Evolutionary conservation across 306 rosid genomes (phyloP), one percentile per base, ranked within the genome.

Genomic region (Luffa aegyptiaca): DNA sequence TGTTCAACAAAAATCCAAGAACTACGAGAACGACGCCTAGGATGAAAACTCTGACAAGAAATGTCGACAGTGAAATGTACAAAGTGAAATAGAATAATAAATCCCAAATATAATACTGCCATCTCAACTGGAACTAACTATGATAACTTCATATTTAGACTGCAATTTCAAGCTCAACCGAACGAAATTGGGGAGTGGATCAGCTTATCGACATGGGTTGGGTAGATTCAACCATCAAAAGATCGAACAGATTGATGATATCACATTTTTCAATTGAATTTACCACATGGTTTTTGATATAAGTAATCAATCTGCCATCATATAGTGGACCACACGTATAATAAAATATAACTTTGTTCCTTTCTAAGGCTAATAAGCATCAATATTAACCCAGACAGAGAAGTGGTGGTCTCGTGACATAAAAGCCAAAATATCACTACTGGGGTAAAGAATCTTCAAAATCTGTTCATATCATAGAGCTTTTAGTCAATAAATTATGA

Each of bases 351-450:
- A 73, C 39, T 13, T 31, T 48, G 78, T 73, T 49, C 20, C 21
- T 49, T 73, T 49, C 44, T 31, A 73, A 49, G 78, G 78, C 55
- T 42, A 69, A 69, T 44, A 26, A 69, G 75, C 58, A 49, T 41
- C 57, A 42, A 71, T 8, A 46, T 73, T 49, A 48, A 61, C 78
- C 61, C 57, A 11, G 78, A 45, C 39, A 73, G 78, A 49, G 77
- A 8, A 75, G 26, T 33, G 33, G 63, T 51, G 78, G 63, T 75
- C 79, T 75, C 79, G 63, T 75, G 79, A 75, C 79, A 75, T 18
- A 75, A 52, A 75, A 75, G 79, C 79, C 79, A 73, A 73, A 73
- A 26, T 14, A 44, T 49, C 63, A 35, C 62, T 17, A 52, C 1
- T 37, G 64, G 63, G 79, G 63, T 48, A 75, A 51, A 75, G 79